Evolutionary conservation across 345 rosid species (phyloP).

Genomic region (Brassica cretica): DNA sequence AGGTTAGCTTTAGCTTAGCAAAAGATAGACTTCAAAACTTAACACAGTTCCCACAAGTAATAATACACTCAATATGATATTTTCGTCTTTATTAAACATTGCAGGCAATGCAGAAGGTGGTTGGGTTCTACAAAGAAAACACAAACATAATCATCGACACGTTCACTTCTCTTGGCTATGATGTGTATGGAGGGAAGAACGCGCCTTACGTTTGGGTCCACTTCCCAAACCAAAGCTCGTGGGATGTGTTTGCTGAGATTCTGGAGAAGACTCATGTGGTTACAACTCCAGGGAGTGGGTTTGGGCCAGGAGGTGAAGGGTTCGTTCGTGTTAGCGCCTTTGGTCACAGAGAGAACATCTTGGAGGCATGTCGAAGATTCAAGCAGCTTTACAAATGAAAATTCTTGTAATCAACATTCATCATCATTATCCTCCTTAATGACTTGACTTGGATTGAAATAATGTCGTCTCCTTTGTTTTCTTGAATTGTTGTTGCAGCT

Average conservation of each 20-base stretch:
- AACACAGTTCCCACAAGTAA: not conserved
- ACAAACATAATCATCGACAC: slow-evolving; percentile 73
- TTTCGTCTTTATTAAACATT: not conserved
- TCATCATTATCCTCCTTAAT: not conserved
- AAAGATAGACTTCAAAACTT: not conserved
- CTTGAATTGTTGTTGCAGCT: not conserved
- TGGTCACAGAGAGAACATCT: slow-evolving; percentile 75
- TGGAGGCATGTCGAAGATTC: slow-evolving; percentile 95
- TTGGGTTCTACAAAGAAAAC: slow-evolving; percentile 92
- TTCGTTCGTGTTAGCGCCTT: slow-evolving; percentile 88
- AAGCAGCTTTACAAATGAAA: slow-evolving; percentile 69
- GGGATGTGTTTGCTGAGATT: slow-evolving; percentile 91
- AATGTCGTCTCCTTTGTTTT: not conserved
- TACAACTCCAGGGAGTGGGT: slow-evolving; percentile 85
- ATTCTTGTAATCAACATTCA: not conserved
- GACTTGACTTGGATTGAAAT: not conserved
- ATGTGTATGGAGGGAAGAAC: slow-evolving; percentile 78
- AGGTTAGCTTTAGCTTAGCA: slow-evolving; percentile 36
- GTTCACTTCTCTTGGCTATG: slow-evolving; percentile 73
- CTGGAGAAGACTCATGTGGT: slow-evolving; percentile 89
- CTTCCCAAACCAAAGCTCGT: slow-evolving; percentile 87
- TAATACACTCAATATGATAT: not conserved
- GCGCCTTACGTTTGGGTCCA: slow-evolving; percentile 97
- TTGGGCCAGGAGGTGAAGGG: slow-evolving; percentile 96
- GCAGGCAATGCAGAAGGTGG: slow-evolving; percentile 61